Evolutionary conservation across 345 rosid genomes (phyloP).

Genomic region (Limnanthes douglasii): DNA sequence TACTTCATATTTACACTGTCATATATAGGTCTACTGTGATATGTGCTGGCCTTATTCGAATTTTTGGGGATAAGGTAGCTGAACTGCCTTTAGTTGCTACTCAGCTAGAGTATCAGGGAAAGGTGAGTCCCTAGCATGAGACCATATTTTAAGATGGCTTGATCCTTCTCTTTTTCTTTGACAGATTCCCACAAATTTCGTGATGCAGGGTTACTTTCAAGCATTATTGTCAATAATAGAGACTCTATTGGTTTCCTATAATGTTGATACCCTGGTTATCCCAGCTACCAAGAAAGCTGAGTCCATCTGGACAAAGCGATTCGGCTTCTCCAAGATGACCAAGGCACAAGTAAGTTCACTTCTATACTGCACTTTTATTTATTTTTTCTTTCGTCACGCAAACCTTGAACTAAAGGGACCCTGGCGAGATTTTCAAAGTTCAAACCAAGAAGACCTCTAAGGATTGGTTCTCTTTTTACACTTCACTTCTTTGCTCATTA

Average conservation of each 20-base stretch:
- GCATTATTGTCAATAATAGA: slow-evolving; percentile 64
- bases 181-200: neutral
- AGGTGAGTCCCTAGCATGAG: slow-evolving; percentile 24
- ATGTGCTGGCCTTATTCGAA: slow-evolving; percentile 78
- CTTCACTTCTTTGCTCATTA: too few relatives aligned
- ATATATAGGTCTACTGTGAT: slow-evolving; percentile 48
- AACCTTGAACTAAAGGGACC: too few relatives aligned
- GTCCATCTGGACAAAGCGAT: slow-evolving; percentile 75
- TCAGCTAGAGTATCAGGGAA: slow-evolving; percentile 64
- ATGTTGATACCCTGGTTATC: slow-evolving; percentile 64
- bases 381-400: too few relatives aligned
- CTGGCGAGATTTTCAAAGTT: too few relatives aligned
- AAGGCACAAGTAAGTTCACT: slow-evolving; percentile 56
- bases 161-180: neutral
- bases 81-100: slow-evolving; percentile 96
- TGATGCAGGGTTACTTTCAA: slow-evolving; percentile 65
- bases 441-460: too few relatives aligned
- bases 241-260: slow-evolving; percentile 42
- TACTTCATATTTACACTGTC: neutral
- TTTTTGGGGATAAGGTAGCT: slow-evolving; percentile 72
- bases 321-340: slow-evolving; percentile 57
- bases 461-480: too few relatives aligned
- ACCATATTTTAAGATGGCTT: slow-evolving; percentile 1
- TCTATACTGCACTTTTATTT: too few relatives aligned
- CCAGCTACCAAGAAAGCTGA: slow-evolving; percentile 91